A percentile compares a stretch with the other conserved stretches of the same genome.
These are phyloP conservation scores for Cymodocea nodosa DNA, from an alignment of 116 monocot genomes.

Conservation along the genomic window DNA sequence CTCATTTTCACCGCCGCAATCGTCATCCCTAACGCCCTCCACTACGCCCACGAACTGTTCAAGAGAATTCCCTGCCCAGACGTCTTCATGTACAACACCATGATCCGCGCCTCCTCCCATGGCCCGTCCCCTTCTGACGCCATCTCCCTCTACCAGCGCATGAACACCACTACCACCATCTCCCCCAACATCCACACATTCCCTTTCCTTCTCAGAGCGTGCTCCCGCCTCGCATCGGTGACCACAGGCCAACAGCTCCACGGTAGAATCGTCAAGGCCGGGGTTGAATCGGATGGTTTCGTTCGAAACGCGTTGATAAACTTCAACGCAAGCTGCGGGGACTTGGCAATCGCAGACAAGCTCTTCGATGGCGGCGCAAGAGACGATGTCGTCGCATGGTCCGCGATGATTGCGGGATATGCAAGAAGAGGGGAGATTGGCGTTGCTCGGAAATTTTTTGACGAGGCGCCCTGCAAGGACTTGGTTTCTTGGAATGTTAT, in stretches of 20 bases:
- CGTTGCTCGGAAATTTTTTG: conserved; percentile 35
- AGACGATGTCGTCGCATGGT: conserved; percentile 51
- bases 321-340: conserved; percentile 54
- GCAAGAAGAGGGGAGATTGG: conserved; percentile 11
- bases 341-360: conserved; percentile 17
- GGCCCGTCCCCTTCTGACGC: conserved; percentile 30
- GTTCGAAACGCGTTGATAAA: conserved; percentile 58
- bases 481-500: conserved; percentile 82
- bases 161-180: conserved; percentile 22
- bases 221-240: conserved; percentile 22
- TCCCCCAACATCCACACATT: conserved; percentile 45
- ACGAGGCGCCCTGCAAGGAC: conserved; percentile 45
- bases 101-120: conserved; percentile 63
- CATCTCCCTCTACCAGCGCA: conserved; percentile 26
- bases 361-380: conserved; percentile 28
- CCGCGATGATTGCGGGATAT: conserved; percentile 22
- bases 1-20: conserved; percentile 59
- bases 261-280: conserved; percentile 20
- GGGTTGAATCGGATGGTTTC: conserved; percentile 34
- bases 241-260: conserved; percentile 40
- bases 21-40: conserved; percentile 26
- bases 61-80: conserved; percentile 43
- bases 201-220: conserved; percentile 73
- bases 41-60: conserved; percentile 56
- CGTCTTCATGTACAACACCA: conserved; percentile 65